A percentile compares a stretch with the other conserved stretches of the same genome.
Evolutionary conservation across 805 yeast genomes (phyloP).

Genomic region (Ogataea methanolica): DNA sequence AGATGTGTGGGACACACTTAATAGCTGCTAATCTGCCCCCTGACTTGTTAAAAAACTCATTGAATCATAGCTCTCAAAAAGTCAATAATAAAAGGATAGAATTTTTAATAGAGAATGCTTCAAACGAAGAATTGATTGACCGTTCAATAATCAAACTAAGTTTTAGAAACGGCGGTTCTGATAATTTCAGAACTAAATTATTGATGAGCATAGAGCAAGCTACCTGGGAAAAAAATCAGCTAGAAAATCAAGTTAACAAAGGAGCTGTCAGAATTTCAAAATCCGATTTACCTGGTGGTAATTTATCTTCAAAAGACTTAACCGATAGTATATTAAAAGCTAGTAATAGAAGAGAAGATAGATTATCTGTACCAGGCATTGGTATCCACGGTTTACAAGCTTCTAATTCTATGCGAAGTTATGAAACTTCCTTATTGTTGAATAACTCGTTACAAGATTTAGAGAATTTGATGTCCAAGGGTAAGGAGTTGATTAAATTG

Average conservation of each 20-base stretch:
- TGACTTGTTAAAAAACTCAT: conserved; percentile 1
- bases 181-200: conserved; percentile 44
- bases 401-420: conserved; percentile 47
- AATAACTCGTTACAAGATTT: conserved; percentile 71
- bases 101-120: conserved; percentile 8
- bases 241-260: conserved; percentile 28
- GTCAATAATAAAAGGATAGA: conserved; percentile 1
- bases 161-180: conserved; percentile 69
- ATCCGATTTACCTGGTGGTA: not conserved
- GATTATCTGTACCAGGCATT: conserved; percentile 23
- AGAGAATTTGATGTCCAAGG: conserved; percentile 71
- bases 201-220: conserved; percentile 41
- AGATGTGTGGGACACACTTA: conserved; percentile 73
- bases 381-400: conserved; percentile 74
- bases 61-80: not conserved
- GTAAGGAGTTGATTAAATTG: conserved; percentile 62
- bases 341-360: not conserved
- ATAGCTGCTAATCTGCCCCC: conserved; percentile 23
- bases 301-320: conserved; percentile 1
- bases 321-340: not conserved
- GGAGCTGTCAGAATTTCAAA: conserved; percentile 26
- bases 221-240: conserved; percentile 39
- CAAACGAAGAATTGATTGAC: conserved; percentile 23
- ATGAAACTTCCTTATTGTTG: conserved; percentile 56
- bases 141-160: conserved; percentile 52